Conservation (phyloP, 1,139 yeast genomes). For the Wickerhamiella pararugosa region DNA sequence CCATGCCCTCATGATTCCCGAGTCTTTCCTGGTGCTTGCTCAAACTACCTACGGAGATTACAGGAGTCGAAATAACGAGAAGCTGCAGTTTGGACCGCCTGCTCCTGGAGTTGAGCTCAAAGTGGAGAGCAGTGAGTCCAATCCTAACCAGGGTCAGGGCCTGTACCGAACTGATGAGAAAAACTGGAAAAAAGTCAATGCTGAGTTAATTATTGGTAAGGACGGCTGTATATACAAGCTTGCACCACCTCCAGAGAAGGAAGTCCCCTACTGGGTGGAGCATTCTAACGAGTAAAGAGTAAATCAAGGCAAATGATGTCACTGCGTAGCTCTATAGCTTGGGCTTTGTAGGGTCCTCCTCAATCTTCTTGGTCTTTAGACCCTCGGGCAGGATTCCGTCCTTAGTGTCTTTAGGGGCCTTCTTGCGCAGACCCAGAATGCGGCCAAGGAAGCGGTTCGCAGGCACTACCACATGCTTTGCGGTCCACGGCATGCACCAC, state of each 20-base stretch:
- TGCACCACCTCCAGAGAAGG: too few species aligned
- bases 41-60: conserved; percentile 28
- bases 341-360: not conserved
- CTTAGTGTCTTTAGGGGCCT: not conserved
- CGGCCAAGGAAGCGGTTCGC: conserved; percentile 26
- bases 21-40: conserved; percentile 22
- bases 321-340: not conserved
- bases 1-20: conserved; percentile 22
- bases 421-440: not conserved
- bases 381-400: conserved; percentile 6
- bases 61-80: conserved; percentile 15
- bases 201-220: too few species aligned
- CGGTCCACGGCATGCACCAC: conserved; percentile 52
- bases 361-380: conserved; percentile 4
- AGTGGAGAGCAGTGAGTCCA: conserved; percentile 1
- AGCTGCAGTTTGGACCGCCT: conserved; percentile 24
- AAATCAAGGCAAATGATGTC: not conserved
- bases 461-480: conserved; percentile 44
- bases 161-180: too few species aligned
- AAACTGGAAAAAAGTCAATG: too few species aligned
- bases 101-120: conserved; percentile 23
- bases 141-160: not conserved
- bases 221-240: too few species aligned
- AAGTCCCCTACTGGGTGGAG: too few species aligned
- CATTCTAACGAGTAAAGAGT: too few species aligned